phyloP scores from a whole-genome alignment of 2,329 filamentous ascomycete species.

The Didymella arachidicola region DNA sequence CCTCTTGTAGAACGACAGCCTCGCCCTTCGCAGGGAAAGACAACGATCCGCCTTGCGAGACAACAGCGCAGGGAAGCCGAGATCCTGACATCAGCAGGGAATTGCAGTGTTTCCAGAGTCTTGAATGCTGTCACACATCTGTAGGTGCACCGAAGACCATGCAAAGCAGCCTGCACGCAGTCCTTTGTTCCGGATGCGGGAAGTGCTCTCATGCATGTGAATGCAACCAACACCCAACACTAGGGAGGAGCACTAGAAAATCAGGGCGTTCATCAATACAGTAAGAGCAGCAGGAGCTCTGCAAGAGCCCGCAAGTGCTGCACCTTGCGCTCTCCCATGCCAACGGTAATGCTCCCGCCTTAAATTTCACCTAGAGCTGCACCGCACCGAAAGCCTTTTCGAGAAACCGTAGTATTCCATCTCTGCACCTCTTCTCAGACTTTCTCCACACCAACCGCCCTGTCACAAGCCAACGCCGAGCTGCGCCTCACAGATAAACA shows the following conservation, averaged over 20 bases:
- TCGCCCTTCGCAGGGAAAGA: slow-evolving; percentile 20
- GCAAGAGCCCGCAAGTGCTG: background rate
- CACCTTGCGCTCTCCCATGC: background rate
- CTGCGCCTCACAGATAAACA: background rate
- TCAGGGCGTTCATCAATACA: background rate
- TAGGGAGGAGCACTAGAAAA: slow-evolving; percentile 3
- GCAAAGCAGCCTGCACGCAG: slow-evolving; percentile 9
- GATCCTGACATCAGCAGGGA: background rate
- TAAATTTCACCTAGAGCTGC: background rate
- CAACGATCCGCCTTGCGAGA: slow-evolving; percentile 9
- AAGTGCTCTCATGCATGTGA: slow-evolving; percentile 8
- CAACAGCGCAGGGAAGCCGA: background rate
- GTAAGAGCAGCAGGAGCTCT: background rate
- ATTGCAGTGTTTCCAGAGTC: background rate
- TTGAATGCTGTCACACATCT: background rate
- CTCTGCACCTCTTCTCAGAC: background rate
- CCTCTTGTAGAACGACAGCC: slow-evolving; percentile 10
- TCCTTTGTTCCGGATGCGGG: slow-evolving; percentile 34
- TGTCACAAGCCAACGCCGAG: background rate
- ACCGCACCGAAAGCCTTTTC: too few relatives aligned
- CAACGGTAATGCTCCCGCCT: background rate
- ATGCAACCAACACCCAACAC: slow-evolving; percentile 5
- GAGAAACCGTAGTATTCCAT: background rate
- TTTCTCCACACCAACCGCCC: background rate
- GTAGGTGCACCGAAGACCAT: background rate